Conservation (phyloP, 441 rosid species). For the Adansonia rubrostipa region DNA sequence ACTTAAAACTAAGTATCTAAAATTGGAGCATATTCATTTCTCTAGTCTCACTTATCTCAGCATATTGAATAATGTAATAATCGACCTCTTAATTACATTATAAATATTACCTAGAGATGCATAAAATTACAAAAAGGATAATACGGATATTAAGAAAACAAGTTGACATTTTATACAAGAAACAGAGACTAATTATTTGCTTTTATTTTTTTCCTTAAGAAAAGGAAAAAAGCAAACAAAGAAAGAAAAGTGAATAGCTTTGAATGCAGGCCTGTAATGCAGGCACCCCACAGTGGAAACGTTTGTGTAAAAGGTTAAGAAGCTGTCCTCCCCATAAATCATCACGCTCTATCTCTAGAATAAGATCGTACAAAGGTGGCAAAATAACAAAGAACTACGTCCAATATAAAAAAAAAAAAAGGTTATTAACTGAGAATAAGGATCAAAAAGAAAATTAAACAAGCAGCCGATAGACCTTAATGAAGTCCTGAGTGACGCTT, state of each 20-base stretch:
- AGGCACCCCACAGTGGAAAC: conserved; percentile 97
- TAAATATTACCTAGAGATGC: not conserved
- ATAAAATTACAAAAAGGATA: not conserved
- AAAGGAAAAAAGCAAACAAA: not conserved
- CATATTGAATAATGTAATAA: not conserved
- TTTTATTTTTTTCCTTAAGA: not conserved
- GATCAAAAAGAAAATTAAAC: not conserved
- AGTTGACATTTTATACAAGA: not conserved
- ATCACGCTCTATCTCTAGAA: conserved; percentile 87
- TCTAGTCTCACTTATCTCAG: not conserved
- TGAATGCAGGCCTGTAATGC: conserved; percentile 91
- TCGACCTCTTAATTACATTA: not conserved
- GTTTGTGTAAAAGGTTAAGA: conserved; percentile 77
- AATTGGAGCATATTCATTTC: not conserved
- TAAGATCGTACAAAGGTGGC: conserved; percentile 85
- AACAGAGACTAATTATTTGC: not conserved
- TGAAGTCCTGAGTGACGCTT: conserved; percentile 81
- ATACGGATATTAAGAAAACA: not conserved
- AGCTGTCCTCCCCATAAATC: conserved; percentile 93
- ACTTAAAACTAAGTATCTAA: not conserved
- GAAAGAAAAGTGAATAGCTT: conserved; percentile 50
- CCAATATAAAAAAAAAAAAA: conserved; percentile 2
- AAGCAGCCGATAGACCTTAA: conserved; percentile 56
- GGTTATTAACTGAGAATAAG: not conserved
- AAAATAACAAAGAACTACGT: conserved; percentile 81